Base-by-base conservation (phyloP, 2,329 filamentous ascomycete species). In the Anthostomella pinea region DNA sequence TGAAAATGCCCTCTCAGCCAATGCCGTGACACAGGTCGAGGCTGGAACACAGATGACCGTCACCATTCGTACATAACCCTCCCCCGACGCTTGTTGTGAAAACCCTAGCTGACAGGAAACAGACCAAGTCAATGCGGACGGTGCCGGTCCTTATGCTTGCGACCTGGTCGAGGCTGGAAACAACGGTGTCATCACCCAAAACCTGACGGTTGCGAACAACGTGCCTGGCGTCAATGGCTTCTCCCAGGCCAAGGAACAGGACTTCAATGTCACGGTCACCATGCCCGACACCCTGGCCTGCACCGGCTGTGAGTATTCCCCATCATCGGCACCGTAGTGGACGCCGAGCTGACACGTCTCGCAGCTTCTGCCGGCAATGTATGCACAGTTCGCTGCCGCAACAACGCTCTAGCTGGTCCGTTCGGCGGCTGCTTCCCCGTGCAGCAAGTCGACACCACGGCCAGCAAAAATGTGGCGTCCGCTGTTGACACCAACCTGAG, bases 381-480 rank as follows among this genome's bases (percentile, higher is more conserved):
- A 24, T 78, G 75, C 65, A 79, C 75, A 1, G 65, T 80, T 14
- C 70, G 77, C 22, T 80, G 77, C 64, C 67, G 74, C 14, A 81
- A 81, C 63, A 74, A 70, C 38, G 73, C 75, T 4, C 58, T 70
- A 3, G 73, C 73, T 8, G 74, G 75, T 4, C 74, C 74, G 9
- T 80, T 80, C 37, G 72, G 73, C 24, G 70, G 76, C 33, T 81
- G 77, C 58, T 72, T 80, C 53, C 62, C 75, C 2, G 67, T 79
- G 13, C 70, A 78, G 55, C 77, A 81, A 51, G 60, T 62, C 19
- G 75, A 78, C 45, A 51, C 51, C 9, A 48, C 56, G 0, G 39
- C 66, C 29, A 67, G 56, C 31, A 54, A 52, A 38, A 75, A 75
- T 60, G 65, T 58, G 1, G 59, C 70, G 3, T 53, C 60, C 30